Conservation (phyloP, 257 asterid species). For the Solanum chilense region DNA sequence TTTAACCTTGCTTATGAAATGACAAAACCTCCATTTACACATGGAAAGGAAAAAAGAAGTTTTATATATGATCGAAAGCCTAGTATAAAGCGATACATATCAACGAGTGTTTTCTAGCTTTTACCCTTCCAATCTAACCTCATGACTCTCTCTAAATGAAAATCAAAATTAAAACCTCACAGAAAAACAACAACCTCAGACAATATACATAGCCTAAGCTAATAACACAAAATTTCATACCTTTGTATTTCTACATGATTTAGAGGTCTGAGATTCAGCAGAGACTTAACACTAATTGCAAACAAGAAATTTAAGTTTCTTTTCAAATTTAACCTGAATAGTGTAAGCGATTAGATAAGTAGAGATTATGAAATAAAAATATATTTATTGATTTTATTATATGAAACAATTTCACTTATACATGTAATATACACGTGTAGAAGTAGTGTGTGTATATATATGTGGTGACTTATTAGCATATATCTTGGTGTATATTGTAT, state of each 20-base stretch:
- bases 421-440: no score
- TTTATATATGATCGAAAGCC: not conserved
- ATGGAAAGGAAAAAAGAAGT: not conserved
- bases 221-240: not conserved
- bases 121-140: not conserved
- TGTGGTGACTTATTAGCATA: no score
- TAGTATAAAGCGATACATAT: not conserved
- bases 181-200: not conserved
- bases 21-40: not conserved
- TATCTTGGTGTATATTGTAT: no score
- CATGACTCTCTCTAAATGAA: not conserved
- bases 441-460: no score
- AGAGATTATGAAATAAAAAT: no score
- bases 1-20: not conserved
- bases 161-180: not conserved
- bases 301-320: no score
- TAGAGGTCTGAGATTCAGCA: not conserved
- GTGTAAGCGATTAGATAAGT: not conserved
- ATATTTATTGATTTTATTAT: not conserved
- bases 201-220: not conserved
- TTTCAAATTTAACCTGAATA: no score
- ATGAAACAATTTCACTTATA: not conserved
- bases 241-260: not conserved
- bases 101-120: not conserved
- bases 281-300: not conserved